Percentiles rank a stretch among this genome's conserved stretches.
phyloP scores from a whole-genome alignment of 768 basidiomycete genomes.

The Phanerochaete carnosa region DNA sequence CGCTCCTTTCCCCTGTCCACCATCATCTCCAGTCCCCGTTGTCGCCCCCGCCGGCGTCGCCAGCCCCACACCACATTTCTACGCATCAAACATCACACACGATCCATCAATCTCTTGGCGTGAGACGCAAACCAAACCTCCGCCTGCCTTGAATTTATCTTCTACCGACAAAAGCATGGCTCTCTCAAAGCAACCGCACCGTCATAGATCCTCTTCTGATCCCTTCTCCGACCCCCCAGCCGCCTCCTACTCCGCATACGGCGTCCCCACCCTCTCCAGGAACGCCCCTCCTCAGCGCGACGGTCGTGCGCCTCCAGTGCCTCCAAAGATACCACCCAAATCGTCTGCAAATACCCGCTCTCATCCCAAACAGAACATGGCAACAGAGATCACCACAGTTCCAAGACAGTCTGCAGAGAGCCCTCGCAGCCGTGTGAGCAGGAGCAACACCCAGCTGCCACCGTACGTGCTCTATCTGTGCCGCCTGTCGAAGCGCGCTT shows the following conservation, averaged over 20 bases:
- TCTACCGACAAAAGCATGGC: constrained; percentile 21
- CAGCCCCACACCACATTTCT: constrained; percentile 1
- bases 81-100: not conserved
- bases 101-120: constrained; percentile 23
- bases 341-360: constrained; percentile 27
- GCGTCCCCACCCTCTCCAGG: constrained; percentile 26
- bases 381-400: constrained; percentile 62
- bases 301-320: constrained; percentile 27
- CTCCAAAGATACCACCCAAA: constrained; percentile 33
- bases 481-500: not conserved
- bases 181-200: constrained; percentile 23
- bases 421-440: constrained; percentile 46
- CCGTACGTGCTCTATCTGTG: constrained; percentile 33
- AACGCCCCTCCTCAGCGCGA: constrained; percentile 19
- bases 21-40: not conserved
- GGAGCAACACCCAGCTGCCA: constrained; percentile 51
- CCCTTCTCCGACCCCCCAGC: constrained; percentile 29
- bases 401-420: constrained; percentile 37
- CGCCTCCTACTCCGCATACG: constrained; percentile 28
- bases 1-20: constrained; percentile 1
- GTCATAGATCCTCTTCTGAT: constrained; percentile 26
- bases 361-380: constrained; percentile 4
- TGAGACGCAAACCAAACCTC: constrained; percentile 16
- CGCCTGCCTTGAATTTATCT: constrained; percentile 14
- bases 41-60: not conserved